Evolutionary conservation across 768 basidiomycete genomes (phyloP).

Genomic region (Infundibulicybe gibba): DNA sequence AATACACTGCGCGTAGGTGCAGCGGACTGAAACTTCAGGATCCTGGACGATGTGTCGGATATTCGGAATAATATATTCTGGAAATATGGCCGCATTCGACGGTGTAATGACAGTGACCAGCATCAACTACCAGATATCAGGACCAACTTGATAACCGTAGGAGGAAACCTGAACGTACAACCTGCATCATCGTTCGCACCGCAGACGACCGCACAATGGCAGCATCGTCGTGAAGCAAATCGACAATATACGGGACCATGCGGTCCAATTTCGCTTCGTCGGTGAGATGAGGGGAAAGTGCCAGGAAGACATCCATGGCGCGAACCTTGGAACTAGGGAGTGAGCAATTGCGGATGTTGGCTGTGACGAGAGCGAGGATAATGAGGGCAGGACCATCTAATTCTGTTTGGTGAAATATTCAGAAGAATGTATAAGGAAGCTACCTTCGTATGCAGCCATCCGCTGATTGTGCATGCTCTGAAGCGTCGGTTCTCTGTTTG

Average conservation of each 20-base stretch:
- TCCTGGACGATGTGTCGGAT: constrained; percentile 80
- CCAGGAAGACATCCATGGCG: constrained; percentile 83
- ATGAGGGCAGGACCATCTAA: constrained; percentile 88
- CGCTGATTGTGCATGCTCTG: constrained; percentile 32
- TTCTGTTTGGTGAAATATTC: background rate
- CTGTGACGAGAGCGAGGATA: constrained; percentile 80
- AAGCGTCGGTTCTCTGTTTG: constrained; percentile 64
- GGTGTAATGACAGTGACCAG: constrained; percentile 21
- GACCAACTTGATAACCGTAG: background rate
- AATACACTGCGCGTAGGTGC: constrained; percentile 80
- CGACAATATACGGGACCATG: constrained; percentile 88
- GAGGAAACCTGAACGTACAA: constrained; percentile 45
- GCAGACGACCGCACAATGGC: constrained; percentile 80
- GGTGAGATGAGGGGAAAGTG: constrained; percentile 74
- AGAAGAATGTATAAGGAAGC: background rate
- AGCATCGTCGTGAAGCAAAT: constrained; percentile 82
- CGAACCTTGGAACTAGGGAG: constrained; percentile 84
- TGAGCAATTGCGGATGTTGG: constrained; percentile 85
- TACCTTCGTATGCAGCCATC: constrained; percentile 63
- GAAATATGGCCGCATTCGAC: constrained; percentile 65
- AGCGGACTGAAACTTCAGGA: constrained; percentile 77
- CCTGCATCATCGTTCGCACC: constrained; percentile 75
- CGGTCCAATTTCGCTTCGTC: constrained; percentile 96
- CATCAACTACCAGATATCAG: constrained; percentile 11
- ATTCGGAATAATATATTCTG: constrained; percentile 94